phyloP scores from a whole-genome alignment of 2,329 filamentous ascomycete genomes.

The Fusarium oxysporum region DNA sequence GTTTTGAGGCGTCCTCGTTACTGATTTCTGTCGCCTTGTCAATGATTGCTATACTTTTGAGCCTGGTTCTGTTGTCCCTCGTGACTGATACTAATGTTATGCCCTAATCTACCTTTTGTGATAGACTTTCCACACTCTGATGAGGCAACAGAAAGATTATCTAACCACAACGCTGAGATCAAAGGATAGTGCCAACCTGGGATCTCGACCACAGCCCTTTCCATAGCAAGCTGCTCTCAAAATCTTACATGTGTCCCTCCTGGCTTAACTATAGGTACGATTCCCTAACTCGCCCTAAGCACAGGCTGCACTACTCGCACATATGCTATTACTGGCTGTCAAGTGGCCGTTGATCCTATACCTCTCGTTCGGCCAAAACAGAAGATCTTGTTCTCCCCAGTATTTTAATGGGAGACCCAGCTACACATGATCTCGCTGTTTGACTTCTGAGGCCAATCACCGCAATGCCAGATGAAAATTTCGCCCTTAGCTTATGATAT shows the following conservation, averaged over 20 bases:
- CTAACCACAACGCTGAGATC: neutral
- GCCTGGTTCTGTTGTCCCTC: no score
- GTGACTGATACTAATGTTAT: neutral
- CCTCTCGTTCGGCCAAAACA: neutral
- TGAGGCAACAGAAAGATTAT: neutral
- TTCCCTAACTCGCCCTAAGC: rapidly evolving
- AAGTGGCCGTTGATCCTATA: no score
- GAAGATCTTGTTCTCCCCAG: neutral
- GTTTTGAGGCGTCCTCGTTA: neutral
- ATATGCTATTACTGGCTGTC: no score
- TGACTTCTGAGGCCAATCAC: neutral
- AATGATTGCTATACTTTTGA: neutral
- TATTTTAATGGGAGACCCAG: rapidly evolving
- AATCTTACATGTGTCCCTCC: neutral
- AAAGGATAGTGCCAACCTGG: neutral
- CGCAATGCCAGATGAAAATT: no score
- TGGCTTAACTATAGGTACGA: neutral
- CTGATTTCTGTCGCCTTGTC: neutral
- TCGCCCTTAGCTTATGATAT: no score
- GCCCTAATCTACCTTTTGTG: neutral
- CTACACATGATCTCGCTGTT: neutral
- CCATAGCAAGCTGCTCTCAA: neutral
- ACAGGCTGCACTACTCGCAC: neutral
- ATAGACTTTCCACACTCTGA: neutral
- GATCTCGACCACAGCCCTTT: neutral